A percentile compares a stretch with the other conserved stretches of the same genome.
Conservation (phyloP, 257 asterid genomes). For the Prunella vulgaris region DNA sequence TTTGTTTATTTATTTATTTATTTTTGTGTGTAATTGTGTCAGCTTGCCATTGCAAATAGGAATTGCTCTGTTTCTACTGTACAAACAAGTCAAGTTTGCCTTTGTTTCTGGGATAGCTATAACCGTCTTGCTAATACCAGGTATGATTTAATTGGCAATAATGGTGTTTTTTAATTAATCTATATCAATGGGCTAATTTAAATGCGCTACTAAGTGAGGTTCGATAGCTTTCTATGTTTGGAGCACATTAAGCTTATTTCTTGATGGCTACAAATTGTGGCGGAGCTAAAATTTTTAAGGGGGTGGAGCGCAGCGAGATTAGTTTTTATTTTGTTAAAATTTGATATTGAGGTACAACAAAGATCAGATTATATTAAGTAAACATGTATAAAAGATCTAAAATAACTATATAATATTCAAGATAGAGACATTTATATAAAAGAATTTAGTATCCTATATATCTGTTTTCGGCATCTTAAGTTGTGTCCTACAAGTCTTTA, state of each 20-base stretch:
- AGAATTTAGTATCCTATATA: neutral
- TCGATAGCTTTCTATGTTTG: too few relatives aligned
- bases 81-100: constrained; percentile 87
- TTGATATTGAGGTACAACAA: neutral
- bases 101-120: constrained; percentile 84
- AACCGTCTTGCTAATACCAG: constrained; percentile 89
- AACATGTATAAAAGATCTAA: too few relatives aligned
- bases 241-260: too few relatives aligned
- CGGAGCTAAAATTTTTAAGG: too few relatives aligned
- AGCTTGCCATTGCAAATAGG: constrained; percentile 99
- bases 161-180: too few relatives aligned
- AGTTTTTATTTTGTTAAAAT: neutral
- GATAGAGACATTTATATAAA: neutral
- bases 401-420: too few relatives aligned
- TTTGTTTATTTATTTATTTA: neutral
- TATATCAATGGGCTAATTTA: neutral
- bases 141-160: constrained; percentile 20
- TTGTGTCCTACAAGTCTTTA: neutral
- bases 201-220: too few relatives aligned
- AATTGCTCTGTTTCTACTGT: constrained; percentile 78
- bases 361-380: neutral
- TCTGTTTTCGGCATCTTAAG: too few relatives aligned
- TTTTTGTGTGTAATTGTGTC: constrained; percentile 33
- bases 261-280: too few relatives aligned
- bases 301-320: too few relatives aligned